These are phyloP conservation scores for Trichoderma koningii DNA, from an alignment of 2,329 filamentous ascomycete genomes.

Conservation along the genomic window DNA sequence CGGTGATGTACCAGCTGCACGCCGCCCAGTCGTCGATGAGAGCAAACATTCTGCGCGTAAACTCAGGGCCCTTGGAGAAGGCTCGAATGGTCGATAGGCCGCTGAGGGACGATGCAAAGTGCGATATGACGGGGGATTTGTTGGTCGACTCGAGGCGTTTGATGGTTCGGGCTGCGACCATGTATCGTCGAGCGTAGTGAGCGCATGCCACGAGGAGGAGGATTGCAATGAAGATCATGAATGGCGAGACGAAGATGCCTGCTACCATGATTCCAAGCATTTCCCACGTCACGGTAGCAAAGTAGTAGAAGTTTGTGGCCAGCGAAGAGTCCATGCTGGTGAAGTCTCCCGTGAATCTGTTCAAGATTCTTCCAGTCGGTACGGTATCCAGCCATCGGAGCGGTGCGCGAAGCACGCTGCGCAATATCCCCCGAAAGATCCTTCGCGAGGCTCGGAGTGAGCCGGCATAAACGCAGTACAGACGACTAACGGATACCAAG, in stretches of 20 bases:
- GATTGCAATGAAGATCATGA: conserved; percentile 18
- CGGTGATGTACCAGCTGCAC: conserved; percentile 11
- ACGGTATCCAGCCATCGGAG: conserved; percentile 20
- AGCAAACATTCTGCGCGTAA: conserved; percentile 4
- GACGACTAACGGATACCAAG: conserved; percentile 10
- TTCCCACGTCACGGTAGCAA: conserved; percentile 12
- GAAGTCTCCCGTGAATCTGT: conserved; percentile 16
- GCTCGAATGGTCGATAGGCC: conserved; percentile 15
- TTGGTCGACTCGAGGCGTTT: conserved; percentile 21
- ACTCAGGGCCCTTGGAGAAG: conserved; percentile 9
- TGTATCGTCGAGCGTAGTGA: conserved; percentile 13
- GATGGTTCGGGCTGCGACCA: conserved; percentile 20
- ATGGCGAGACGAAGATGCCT: conserved; percentile 12
- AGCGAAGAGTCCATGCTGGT: conserved; percentile 19
- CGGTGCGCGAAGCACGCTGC: conserved; percentile 19
- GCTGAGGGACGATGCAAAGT: conserved; percentile 14
- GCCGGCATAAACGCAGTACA: conserved; percentile 13
- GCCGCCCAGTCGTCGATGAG: conserved; percentile 22
- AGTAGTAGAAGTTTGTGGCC: conserved; percentile 16
- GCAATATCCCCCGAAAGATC: conserved; percentile 18
- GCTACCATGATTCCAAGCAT: conserved; percentile 14
- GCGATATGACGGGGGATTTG: conserved; percentile 19
- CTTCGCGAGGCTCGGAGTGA: conserved; percentile 16
- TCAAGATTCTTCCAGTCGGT: conserved; percentile 17
- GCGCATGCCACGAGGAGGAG: not conserved